Evolutionary conservation across 73 alveolate genomes (phyloP).

Genomic region (Paramecium sexaurelia): DNA sequence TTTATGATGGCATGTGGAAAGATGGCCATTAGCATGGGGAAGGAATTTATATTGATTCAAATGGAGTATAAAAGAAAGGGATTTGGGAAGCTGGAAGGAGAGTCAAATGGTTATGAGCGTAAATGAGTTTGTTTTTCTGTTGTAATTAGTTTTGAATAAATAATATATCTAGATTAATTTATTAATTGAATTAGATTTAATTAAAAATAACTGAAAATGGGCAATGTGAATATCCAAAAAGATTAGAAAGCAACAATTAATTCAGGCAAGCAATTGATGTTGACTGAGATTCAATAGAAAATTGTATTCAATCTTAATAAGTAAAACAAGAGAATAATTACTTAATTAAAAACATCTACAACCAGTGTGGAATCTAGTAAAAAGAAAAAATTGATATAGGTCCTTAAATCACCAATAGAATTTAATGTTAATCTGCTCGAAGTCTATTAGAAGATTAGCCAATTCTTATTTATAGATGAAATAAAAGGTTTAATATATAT

Average conservation of each 20-base stretch:
- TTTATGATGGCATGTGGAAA: constrained; percentile 64
- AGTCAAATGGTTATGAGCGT: neutral
- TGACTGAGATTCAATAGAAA: neutral
- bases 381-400: neutral
- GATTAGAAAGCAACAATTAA: neutral
- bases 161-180: neutral
- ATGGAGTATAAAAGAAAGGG: constrained; percentile 53
- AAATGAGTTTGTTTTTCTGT: neutral
- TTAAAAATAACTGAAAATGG: constrained; percentile 3
- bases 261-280: neutral
- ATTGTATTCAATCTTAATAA: neutral
- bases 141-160: neutral
- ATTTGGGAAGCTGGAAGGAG: neutral
- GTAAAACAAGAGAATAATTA: neutral
- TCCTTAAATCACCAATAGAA: neutral
- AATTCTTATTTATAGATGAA: neutral
- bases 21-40: constrained; percentile 80
- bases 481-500: neutral
- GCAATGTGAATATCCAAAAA: neutral
- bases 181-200: neutral
- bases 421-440: neutral
- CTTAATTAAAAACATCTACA: neutral
- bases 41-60: constrained; percentile 77
- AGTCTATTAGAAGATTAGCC: neutral
- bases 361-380: neutral